Conservation (phyloP, 2,329 filamentous ascomycete genomes). For the Fusarium praegraminearum region DNA sequence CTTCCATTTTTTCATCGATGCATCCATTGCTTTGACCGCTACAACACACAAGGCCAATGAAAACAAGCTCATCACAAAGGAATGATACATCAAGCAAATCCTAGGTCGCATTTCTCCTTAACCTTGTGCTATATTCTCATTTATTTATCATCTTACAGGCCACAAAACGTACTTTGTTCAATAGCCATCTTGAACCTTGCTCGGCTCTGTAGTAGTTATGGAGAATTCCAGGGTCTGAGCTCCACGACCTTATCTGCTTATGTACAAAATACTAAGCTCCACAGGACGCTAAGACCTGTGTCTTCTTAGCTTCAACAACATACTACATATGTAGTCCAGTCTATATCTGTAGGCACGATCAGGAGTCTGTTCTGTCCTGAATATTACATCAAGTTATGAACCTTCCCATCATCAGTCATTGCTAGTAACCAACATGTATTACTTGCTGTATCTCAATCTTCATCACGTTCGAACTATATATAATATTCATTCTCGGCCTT, state of each 20-base stretch:
- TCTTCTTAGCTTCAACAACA: conserved; percentile 11
- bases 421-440: not conserved
- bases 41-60: not conserved
- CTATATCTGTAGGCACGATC: not conserved
- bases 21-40: not conserved
- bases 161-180: not conserved
- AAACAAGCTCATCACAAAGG: conserved; percentile 1
- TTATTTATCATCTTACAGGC: not conserved
- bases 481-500: not conserved
- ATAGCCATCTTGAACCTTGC: conserved; percentile 22
- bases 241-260: conserved; percentile 13
- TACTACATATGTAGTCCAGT: not conserved
- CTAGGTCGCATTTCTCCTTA: not conserved
- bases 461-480: not conserved
- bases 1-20: not conserved
- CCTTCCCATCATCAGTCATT: not conserved
- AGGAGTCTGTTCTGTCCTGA: not conserved
- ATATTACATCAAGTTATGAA: not conserved
- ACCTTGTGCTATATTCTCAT: not conserved
- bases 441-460: conserved; percentile 7
- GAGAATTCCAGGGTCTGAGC: conserved; percentile 27
- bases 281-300: not conserved
- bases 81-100: not conserved
- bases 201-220: conserved; percentile 23
- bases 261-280: conserved; percentile 26